Evolutionary conservation across 2,329 filamentous ascomycete genomes (phyloP), one percentile per base, ranked within the genome.

Genomic region (Colletotrichum salicis): DNA sequence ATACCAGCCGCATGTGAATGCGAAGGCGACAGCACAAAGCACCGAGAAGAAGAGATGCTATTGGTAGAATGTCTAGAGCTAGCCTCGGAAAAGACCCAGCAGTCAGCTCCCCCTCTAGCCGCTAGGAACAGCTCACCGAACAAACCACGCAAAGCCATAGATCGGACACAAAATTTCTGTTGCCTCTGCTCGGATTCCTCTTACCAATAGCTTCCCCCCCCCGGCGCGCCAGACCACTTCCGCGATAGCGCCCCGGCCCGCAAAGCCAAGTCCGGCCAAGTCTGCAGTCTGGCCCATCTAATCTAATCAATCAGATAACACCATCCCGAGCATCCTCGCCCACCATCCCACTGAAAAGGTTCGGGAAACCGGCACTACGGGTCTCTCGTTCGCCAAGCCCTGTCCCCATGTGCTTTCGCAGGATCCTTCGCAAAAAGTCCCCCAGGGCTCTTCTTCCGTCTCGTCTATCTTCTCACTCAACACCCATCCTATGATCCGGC

Each of bases 371-470:
- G 51, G 51, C 51, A 54, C 51, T 24, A 15, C 51, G 51, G 51
- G 51, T 54, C 24, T n/a, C 11, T 13, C 11, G 5, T 11, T 29
- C 19, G 51, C 51, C 51, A 54, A 54, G 51, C 41, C 19, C 19
- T 48, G 15, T 35, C 33, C 33, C 41, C n/a, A n/a, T 54, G 22
- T 54, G 51, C 22, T 41, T 8, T 24, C 22, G 24, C 24, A 24
- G n/a, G 51, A 56, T 33, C 54, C 54, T 56, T 56, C 54, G 29
- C 54, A 56, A 56, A 56, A 56, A n/a, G 10, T 31, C 54, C 54
- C 24, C 15, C 37, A 31, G 13, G 54, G 15, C 54, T n/a, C 15
- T n/a, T 22, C 27, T 29, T 41, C 37, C 37, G 37, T 41, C 13
- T 15, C 37, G 37, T 41, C 37, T 11, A 19, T 48, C 41, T 48